Conservation (phyloP, 352 stramenopile species). For the Phytophthora brassicae region DNA sequence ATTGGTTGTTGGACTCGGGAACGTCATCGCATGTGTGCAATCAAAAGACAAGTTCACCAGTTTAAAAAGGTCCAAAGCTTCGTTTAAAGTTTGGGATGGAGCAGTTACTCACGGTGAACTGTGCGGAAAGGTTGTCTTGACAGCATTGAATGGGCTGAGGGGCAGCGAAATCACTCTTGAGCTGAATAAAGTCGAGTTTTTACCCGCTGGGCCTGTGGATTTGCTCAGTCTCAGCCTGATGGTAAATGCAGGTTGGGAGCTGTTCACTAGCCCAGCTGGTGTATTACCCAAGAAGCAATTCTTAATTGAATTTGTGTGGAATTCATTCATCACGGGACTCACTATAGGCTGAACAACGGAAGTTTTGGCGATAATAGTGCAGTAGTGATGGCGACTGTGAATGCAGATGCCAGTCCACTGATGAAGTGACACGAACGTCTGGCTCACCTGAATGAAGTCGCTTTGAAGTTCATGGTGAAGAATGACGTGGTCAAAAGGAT, state of each 20-base stretch:
- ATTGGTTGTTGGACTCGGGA: slow-evolving; percentile 9
- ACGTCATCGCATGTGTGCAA: not conserved
- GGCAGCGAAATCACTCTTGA: not conserved
- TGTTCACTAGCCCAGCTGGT: not conserved
- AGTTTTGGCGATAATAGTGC: not conserved
- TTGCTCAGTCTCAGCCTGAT: slow-evolving; percentile 2
- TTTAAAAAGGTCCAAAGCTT: slow-evolving; percentile 3
- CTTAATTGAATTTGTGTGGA: not conserved
- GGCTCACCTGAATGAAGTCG: slow-evolving; percentile 6
- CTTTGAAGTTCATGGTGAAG: slow-evolving; percentile 8
- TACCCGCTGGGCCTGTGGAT: slow-evolving; percentile 1
- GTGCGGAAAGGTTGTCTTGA: not conserved
- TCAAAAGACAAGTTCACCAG: not conserved
- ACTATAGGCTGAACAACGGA: slow-evolving; percentile 8
- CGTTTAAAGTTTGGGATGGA: not conserved
- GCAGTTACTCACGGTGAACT: not conserved
- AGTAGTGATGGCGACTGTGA: slow-evolving; percentile 5
- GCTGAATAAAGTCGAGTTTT: not conserved
- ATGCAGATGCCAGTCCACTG: not conserved
- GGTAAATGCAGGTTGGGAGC: not conserved
- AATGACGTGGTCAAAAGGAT: slow-evolving; percentile 5
- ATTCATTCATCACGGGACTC: slow-evolving; percentile 1
- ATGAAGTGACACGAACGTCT: slow-evolving; percentile 8
- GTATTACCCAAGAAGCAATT: slow-evolving; percentile 4
- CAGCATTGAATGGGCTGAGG: not conserved